Evolutionary conservation across 202 grass and related monocot genomes (phyloP), one percentile per base, ranked within the genome.

Genomic region (Cymbopogon flexuosus): DNA sequence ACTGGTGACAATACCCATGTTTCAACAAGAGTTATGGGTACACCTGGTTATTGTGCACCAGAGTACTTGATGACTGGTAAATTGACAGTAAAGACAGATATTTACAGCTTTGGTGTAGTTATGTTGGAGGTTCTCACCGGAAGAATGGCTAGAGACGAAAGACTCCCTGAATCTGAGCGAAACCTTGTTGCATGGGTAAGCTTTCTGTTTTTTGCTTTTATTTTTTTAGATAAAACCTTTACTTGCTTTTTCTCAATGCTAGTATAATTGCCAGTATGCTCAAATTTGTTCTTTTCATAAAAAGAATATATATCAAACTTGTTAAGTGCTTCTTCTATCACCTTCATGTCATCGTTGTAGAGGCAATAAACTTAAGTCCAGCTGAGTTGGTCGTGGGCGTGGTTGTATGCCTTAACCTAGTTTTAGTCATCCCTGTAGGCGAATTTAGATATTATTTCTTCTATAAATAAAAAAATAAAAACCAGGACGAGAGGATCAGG

Each of bases 51-150:
- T 93, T 98, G 90, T 78, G 96, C 96, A 0, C 90, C 88, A 6
- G 92, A 98, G 81, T 98, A 95, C 84, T 87, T 93, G 22, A 85
- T 80, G 90, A 93, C 88, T 8, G 95, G 92, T 59, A 90, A 86
- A 75, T 49, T 98, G 81, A 94, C 92, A 35, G 30, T 88, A 61
- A 92, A 84, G 86, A 91, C 90, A 64, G 95, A 97, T 84, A 79
- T 97, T 60, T 97, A 94, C 75, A 97, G 95, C 83, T 94, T 97
- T 61, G 95, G 88, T 24, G 92, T 97, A 73, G 90, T 97, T 84
- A 90, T 97, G 79, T 70, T 97, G 73, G 92, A 97, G 82, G 85
- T 97, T 56, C 85, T 94, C 78, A 97, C 92, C 18, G 92, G 95
- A 81, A 90, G 92, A 89, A 91, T 79, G 60, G 95, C 92, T 76